Percentiles rank a stretch among this genome's conserved stretches.
Evolutionary conservation across 306 rosid species (phyloP).

Genomic region (Prunus dulcis): DNA sequence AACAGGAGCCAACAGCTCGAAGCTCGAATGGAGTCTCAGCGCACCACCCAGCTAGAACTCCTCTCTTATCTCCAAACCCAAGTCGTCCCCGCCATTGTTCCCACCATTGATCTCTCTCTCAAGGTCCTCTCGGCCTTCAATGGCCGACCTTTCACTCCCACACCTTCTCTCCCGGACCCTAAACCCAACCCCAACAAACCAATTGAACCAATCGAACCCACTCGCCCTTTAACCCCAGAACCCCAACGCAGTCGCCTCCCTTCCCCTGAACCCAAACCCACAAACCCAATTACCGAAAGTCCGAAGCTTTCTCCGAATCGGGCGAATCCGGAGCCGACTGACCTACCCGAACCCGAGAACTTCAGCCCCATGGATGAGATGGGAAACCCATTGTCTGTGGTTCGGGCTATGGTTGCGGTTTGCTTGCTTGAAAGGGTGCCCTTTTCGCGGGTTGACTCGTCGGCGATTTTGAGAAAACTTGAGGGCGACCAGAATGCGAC

Average conservation of each 20-base stretch:
- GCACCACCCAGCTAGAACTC: conserved; percentile 69
- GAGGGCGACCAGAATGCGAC: conserved; percentile 69
- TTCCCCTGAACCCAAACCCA: conserved; percentile 24
- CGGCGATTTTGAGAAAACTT: conserved; percentile 74
- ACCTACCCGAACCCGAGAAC: conserved; percentile 21
- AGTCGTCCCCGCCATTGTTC: conserved; percentile 60
- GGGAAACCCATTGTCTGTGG: conserved; percentile 57
- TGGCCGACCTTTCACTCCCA: conserved; percentile 71
- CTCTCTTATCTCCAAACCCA: conserved; percentile 60
- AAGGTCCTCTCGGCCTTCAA: conserved; percentile 72
- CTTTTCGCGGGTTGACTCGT: conserved; percentile 80
- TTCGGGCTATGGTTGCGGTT: conserved; percentile 84
- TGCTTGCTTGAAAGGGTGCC: conserved; percentile 75
- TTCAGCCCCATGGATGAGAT: conserved; percentile 37
- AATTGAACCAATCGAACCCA: conserved; percentile 4
- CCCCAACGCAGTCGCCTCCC: conserved; percentile 4
- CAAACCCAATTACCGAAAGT: conserved; percentile 34
- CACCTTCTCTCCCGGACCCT: conserved; percentile 59
- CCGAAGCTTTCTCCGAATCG: conserved; percentile 13
- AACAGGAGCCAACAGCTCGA: conserved; percentile 58
- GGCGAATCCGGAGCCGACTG: conserved; percentile 26
- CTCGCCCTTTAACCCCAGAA: conserved; percentile 25
- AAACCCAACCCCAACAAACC: conserved; percentile 38
- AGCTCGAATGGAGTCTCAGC: conserved; percentile 67
- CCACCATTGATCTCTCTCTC: conserved; percentile 81